Evolutionary conservation across 371 early-diverging fungal genomes (phyloP).

Genomic region (Furculomyces boomerangus): DNA sequence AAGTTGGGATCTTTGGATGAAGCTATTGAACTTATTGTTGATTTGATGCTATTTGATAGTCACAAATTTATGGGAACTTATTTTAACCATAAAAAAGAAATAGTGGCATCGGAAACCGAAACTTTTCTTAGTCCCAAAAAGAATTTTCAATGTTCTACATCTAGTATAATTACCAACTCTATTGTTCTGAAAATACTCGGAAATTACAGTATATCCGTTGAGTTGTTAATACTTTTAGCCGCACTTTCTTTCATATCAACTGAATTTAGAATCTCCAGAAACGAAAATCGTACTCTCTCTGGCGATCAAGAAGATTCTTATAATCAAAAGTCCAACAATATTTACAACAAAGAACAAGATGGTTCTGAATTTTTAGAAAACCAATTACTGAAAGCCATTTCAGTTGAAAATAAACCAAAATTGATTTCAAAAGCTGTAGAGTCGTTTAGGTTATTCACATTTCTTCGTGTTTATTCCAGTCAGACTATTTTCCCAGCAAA

Average conservation of each 20-base stretch:
- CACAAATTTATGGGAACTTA: not conserved
- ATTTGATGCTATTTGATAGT: not conserved
- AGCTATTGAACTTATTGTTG: not conserved
- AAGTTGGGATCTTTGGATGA: not conserved
- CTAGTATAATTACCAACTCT: too few relatives aligned
- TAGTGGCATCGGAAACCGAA: too few relatives aligned
- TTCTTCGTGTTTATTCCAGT: not conserved
- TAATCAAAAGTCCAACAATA: not conserved
- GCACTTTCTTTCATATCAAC: not conserved
- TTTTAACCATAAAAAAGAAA: not conserved
- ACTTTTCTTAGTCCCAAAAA: too few relatives aligned
- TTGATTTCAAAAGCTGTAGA: not conserved
- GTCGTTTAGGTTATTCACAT: not conserved
- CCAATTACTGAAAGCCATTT: not conserved
- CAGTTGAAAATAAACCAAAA: not conserved
- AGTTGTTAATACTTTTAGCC: not conserved
- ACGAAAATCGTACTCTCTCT: not conserved
- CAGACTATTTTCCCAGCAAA: not conserved
- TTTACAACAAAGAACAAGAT: not conserved
- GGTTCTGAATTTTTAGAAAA: not conserved
- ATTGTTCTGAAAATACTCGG: too few relatives aligned
- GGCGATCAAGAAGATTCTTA: not conserved
- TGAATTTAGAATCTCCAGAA: not conserved
- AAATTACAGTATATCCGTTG: too few relatives aligned
- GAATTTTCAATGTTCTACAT: too few relatives aligned